phyloP scores from a whole-genome alignment of 1,284 basidiomycete species.

The Ustilago esculenta region DNA sequence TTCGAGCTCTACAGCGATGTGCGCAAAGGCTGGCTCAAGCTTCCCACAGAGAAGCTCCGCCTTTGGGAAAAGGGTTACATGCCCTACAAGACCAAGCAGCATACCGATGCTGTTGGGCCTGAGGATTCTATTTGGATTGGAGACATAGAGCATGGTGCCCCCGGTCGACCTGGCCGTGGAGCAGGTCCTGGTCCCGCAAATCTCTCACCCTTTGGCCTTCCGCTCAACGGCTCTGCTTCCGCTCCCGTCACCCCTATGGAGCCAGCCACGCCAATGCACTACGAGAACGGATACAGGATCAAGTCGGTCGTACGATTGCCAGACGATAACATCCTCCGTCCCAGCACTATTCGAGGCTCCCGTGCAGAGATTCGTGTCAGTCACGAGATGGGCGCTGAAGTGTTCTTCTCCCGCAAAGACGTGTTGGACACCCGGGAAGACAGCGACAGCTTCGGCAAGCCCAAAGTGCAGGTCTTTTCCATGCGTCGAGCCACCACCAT shows the following conservation, averaged over 20 bases:
- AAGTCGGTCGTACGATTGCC: slow-evolving; percentile 62
- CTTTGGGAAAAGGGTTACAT: slow-evolving; percentile 64
- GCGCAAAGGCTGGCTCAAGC: slow-evolving; percentile 56
- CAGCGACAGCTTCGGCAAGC: slow-evolving; percentile 59
- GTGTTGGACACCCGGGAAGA: slow-evolving; percentile 56
- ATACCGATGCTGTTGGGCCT: slow-evolving; percentile 30
- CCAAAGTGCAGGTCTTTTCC: slow-evolving; percentile 65
- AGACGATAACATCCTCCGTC: slow-evolving; percentile 60
- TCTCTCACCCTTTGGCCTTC: slow-evolving; percentile 48
- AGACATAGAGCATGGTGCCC: slow-evolving; percentile 34
- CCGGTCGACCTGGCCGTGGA: slow-evolving; percentile 50
- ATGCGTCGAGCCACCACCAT: slow-evolving; percentile 59
- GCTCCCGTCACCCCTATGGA: slow-evolving; percentile 49
- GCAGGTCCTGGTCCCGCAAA: slow-evolving; percentile 36
- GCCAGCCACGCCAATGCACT: slow-evolving; percentile 30
- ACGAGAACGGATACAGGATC: slow-evolving; percentile 60
- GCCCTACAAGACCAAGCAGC: slow-evolving; percentile 61
- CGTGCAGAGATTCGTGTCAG: slow-evolving; percentile 61
- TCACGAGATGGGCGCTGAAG: slow-evolving; percentile 63
- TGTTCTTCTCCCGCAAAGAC: slow-evolving; percentile 62
- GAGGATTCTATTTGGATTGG: slow-evolving; percentile 56
- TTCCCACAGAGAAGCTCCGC: slow-evolving; percentile 61
- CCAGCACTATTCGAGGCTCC: slow-evolving; percentile 61
- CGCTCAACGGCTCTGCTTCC: slow-evolving; percentile 45
- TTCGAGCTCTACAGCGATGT: slow-evolving; percentile 61